These are phyloP conservation scores for Fusarium humuli DNA, from an alignment of 2,329 filamentous ascomycete genomes.

Conservation along the genomic window DNA sequence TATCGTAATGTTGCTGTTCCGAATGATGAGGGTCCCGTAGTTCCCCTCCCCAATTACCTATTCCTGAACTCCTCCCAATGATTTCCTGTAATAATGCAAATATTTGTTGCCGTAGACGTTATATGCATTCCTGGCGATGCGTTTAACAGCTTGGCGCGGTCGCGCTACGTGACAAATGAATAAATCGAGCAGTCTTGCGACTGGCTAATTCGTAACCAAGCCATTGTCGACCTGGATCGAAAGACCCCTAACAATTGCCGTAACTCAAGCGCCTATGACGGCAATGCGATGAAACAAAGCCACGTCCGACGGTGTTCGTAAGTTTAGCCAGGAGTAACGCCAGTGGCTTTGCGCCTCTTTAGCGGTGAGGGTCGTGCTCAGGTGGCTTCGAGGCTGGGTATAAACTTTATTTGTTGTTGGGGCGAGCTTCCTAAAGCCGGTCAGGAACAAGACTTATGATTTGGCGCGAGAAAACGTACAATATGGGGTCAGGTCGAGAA, in stretches of 20 bases:
- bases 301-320: background rate
- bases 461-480: background rate
- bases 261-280: conserved; percentile 13
- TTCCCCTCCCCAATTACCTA: background rate
- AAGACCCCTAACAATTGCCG: background rate
- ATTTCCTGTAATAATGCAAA: background rate
- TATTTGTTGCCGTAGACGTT: background rate
- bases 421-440: background rate
- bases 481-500: conserved; percentile 14
- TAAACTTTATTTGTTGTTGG: background rate
- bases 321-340: background rate
- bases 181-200: background rate
- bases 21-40: conserved; percentile 8
- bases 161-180: background rate
- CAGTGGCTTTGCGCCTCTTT: background rate
- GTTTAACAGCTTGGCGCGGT: background rate
- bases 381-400: conserved; percentile 3
- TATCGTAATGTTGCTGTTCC: conserved; percentile 24
- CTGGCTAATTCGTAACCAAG: background rate
- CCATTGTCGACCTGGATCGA: background rate
- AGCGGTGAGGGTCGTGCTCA: conserved; percentile 6
- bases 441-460: background rate
- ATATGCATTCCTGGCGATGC: background rate
- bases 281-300: background rate
- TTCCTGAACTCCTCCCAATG: conserved; percentile 29